A percentile compares a stretch with the other conserved stretches of the same genome.
Evolutionary conservation across 305 asterid species (phyloP).

Genomic region (Andrographis paniculata): DNA sequence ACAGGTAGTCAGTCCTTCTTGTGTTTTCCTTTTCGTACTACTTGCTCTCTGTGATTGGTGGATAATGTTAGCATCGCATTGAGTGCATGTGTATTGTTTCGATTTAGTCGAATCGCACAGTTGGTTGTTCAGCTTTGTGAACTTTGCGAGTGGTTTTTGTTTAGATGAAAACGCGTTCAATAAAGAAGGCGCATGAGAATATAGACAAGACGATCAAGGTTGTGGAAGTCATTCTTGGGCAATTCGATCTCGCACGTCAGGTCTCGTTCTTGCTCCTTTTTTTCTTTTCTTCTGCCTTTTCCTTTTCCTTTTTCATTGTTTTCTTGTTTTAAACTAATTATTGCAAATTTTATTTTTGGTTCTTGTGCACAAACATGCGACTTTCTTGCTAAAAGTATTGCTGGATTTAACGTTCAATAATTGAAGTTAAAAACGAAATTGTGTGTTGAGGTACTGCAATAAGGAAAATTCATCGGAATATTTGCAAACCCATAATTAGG

Average conservation of each 20-base stretch:
- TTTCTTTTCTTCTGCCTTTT: background rate
- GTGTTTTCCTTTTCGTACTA: background rate
- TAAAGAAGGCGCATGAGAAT: conserved; percentile 86
- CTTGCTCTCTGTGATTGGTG: background rate
- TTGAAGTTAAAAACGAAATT: too few species aligned
- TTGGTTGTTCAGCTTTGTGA: conserved; percentile 1
- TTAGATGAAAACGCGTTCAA: conserved; percentile 83
- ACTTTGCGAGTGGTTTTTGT: conserved; percentile 7
- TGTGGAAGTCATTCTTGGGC: conserved; percentile 61
- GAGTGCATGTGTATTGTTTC: conserved; percentile 17
- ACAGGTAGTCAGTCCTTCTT: conserved; percentile 42
- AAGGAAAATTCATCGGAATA: too few species aligned
- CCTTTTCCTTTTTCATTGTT: too few species aligned
- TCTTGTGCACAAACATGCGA: too few species aligned
- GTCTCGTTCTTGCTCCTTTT: conserved; percentile 18
- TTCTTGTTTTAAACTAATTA: too few species aligned
- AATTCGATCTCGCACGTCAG: conserved; percentile 79
- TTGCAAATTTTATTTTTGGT: too few species aligned
- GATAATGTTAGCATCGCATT: background rate
- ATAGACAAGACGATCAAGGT: conserved; percentile 75
- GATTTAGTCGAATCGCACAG: background rate
- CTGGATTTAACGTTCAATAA: too few species aligned
- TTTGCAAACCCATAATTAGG: too few species aligned
- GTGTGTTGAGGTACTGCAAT: too few species aligned
- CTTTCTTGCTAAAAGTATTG: too few species aligned